Evolutionary conservation across 2,329 filamentous ascomycete genomes (phyloP), one percentile per base, ranked within the genome.

Genomic region (Apiospora pterosperma): DNA sequence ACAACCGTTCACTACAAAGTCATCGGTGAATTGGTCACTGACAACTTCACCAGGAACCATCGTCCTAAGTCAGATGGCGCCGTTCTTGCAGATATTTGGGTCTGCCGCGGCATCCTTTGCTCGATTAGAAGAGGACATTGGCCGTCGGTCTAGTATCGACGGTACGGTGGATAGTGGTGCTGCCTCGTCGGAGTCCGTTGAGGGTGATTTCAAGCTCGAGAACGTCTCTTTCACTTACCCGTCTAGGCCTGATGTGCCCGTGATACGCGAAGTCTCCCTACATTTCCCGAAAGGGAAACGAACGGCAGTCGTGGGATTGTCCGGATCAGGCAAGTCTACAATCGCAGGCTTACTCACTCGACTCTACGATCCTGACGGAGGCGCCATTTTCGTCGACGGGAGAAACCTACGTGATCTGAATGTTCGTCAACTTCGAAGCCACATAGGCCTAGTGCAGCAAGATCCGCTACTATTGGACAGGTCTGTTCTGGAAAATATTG

Each of bases 71-170:
- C 84, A 86, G 67, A 85, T 88, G 67, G 85, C 85, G 1, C 86
- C 86, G 0, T 88, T 87, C 68, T 75, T 88, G n/a, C 84, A 87
- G 60, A 83, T 85, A 3, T 88, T 88, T 64, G 82, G 81, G 1
- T 78, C 84, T 41, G 85, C 86, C 1, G 81, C 84, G 1, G 80
- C 84, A 8, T 74, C 86, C 0, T 86, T 83, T 64, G 76, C 82
- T 42, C 87, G 87, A 66, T 73, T 90, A 21, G 78, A 80, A n/a
- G 77, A 78, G 21, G 85, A 86, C 39, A 85, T 89, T 28, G 79
- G 86, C 36, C 81, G 82, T 4, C 65, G 72, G 38, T 79, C 82
- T 0, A 72, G 75, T 44, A 83, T 84, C 61, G 80, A 84, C 55
- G 76, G 76, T 1, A 77, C 66, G 76, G 79, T 62, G 76, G 80